These are phyloP conservation scores for Stentor roeselii DNA, from an alignment of 73 alveolate species.

Conservation along the genomic window DNA sequence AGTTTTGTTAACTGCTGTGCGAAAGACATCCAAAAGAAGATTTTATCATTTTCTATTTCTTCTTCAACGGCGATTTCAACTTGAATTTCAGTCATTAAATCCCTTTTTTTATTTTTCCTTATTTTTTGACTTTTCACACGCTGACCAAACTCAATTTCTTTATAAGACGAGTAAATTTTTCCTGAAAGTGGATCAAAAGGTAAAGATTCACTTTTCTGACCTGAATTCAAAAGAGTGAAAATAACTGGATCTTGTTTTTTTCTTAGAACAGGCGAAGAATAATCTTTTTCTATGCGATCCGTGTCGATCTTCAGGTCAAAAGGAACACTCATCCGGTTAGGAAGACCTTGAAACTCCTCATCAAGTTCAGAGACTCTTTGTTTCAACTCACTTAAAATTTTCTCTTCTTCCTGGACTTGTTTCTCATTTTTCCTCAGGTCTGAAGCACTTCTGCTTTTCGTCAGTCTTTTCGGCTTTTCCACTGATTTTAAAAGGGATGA, in stretches of 20 bases:
- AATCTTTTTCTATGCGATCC: background rate
- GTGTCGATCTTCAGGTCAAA: background rate
- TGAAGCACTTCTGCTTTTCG: background rate
- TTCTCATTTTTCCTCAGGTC: background rate
- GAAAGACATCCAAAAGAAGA: no score
- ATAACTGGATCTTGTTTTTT: background rate
- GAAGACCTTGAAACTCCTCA: background rate
- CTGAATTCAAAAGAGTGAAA: background rate
- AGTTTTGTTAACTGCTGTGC: no score
- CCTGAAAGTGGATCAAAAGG: slow-evolving; percentile 12
- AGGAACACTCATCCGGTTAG: background rate
- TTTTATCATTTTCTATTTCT: background rate
- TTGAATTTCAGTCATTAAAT: background rate
- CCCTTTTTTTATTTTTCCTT: background rate
- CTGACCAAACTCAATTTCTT: background rate
- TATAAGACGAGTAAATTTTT: background rate
- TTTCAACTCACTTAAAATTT: background rate
- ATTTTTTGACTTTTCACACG: background rate
- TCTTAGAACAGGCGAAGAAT: background rate
- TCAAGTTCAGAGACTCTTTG: background rate
- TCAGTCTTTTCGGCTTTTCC: background rate
- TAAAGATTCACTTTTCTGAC: background rate
- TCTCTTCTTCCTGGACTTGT: no score
- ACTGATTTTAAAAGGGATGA: background rate
- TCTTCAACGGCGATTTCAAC: background rate